Percentiles rank a stretch among this genome's conserved stretches.
These are phyloP conservation scores for Blastobotrys muscicola DNA, from an alignment of 805 yeast species.

Conservation along the genomic window DNA sequence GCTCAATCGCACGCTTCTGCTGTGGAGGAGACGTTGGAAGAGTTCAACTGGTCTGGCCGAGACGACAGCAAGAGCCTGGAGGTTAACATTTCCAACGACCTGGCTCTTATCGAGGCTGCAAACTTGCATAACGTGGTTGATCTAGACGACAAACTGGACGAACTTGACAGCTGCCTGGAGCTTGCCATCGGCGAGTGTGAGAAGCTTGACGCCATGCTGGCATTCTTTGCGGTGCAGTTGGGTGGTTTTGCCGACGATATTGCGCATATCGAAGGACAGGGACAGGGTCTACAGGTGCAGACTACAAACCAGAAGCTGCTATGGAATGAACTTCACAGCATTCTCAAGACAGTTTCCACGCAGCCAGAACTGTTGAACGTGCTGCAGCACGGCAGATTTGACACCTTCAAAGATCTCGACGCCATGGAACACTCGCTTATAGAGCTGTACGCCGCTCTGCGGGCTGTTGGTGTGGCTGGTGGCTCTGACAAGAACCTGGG, in stretches of 20 bases:
- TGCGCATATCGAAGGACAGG: constrained; percentile 58
- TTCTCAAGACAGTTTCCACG: constrained; percentile 61
- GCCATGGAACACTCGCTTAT: constrained; percentile 45
- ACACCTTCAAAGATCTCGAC: constrained; percentile 36
- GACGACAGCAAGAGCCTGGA: constrained; percentile 56
- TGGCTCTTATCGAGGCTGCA: constrained; percentile 52
- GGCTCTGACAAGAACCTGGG: constrained; percentile 30
- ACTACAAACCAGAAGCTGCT: constrained; percentile 72
- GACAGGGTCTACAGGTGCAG: constrained; percentile 75
- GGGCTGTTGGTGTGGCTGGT: constrained; percentile 42
- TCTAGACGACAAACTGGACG: constrained; percentile 36
- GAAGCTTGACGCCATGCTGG: constrained; percentile 43
- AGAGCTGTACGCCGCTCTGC: constrained; percentile 52
- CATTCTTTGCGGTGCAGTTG: constrained; percentile 50
- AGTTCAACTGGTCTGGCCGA: constrained; percentile 62
- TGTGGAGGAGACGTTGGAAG: constrained; percentile 62
- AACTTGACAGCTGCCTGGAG: constrained; percentile 34
- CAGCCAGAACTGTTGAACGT: constrained; percentile 44
- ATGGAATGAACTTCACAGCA: constrained; percentile 57
- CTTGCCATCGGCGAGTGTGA: constrained; percentile 45
- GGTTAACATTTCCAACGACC: constrained; percentile 46
- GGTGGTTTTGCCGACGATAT: constrained; percentile 60
- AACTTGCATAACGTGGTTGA: constrained; percentile 49
- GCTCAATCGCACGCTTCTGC: constrained; percentile 20
- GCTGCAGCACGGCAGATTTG: constrained; percentile 40